phyloP scores from a whole-genome alignment of 2,329 filamentous ascomycete species.

The Microascus cirrosus region DNA sequence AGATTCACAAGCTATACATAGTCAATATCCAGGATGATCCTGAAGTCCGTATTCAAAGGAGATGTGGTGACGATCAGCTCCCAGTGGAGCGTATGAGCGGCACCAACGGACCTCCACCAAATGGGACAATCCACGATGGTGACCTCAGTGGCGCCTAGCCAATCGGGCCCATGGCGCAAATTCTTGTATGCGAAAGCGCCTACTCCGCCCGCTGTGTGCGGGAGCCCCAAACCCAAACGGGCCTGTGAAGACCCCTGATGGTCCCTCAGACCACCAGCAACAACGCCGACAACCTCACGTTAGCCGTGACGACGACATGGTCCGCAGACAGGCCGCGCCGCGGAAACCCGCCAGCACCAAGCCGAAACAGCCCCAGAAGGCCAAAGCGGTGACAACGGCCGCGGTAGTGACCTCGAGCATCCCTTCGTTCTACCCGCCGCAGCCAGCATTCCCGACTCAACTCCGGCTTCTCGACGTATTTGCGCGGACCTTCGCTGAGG shows the following conservation, averaged over 20 bases:
- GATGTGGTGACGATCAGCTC: not conserved
- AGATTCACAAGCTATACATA: too few relatives aligned
- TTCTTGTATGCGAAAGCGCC: not conserved
- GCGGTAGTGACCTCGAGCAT: not conserved
- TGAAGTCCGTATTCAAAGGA: too few relatives aligned
- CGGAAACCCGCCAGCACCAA: not conserved
- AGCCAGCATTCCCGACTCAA: slow-evolving; percentile 24
- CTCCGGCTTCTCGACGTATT: slow-evolving; percentile 68
- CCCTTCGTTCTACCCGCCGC: not conserved
- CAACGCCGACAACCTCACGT: not conserved
- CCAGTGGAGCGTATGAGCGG: not conserved
- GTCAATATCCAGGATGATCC: too few relatives aligned
- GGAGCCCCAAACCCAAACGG: not conserved
- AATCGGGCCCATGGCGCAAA: not conserved
- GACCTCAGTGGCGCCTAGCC: not conserved
- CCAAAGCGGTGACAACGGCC: not conserved
- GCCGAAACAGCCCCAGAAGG: not conserved
- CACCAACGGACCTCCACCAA: not conserved
- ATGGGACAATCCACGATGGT: not conserved
- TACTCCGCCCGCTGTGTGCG: not conserved
- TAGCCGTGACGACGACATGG: not conserved
- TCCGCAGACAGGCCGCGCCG: not conserved
- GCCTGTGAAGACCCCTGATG: not conserved
- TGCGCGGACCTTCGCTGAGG: slow-evolving; percentile 45
- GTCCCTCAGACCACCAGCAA: not conserved